Percentiles rank a stretch among this genome's conserved stretches.
These are phyloP conservation scores for Tylopilus felleus DNA, from an alignment of 768 basidiomycete genomes.

Conservation along the genomic window DNA sequence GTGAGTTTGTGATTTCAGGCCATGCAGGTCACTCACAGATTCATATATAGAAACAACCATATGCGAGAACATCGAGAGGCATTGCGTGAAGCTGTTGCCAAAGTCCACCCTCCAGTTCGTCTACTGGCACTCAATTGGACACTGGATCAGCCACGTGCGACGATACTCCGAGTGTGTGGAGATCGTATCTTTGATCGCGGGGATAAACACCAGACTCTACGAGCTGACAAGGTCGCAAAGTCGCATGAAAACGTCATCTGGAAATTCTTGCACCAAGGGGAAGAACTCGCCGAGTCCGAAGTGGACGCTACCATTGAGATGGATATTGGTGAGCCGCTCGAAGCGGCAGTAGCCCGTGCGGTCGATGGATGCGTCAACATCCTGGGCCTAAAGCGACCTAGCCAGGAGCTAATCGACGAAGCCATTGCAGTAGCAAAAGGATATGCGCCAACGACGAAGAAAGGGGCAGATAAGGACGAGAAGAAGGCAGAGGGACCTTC, in stretches of 20 bases:
- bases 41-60: slow-evolving; percentile 80
- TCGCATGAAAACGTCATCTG: slow-evolving; percentile 79
- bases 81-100: slow-evolving; percentile 53
- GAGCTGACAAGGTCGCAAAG: slow-evolving; percentile 47
- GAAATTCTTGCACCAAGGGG: slow-evolving; percentile 65
- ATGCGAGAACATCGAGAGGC: slow-evolving; percentile 70
- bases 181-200: slow-evolving; percentile 76
- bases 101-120: slow-evolving; percentile 53
- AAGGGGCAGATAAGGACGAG: slow-evolving; percentile 1
- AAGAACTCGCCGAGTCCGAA: slow-evolving; percentile 59
- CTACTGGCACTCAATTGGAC: slow-evolving; percentile 83
- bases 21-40: background rate
- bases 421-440: slow-evolving; percentile 36
- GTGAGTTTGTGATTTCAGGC: slow-evolving; percentile 40
- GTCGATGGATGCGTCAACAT: slow-evolving; percentile 55
- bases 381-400: slow-evolving; percentile 52
- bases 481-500: slow-evolving; percentile 27
- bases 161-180: slow-evolving; percentile 70
- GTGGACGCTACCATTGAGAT: slow-evolving; percentile 71
- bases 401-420: slow-evolving; percentile 51
- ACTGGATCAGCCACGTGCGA: slow-evolving; percentile 51
- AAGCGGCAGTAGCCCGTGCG: slow-evolving; percentile 53
- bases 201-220: slow-evolving; percentile 80
- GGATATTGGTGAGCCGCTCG: slow-evolving; percentile 52
- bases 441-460: slow-evolving; percentile 37